Percentiles rank a stretch among this genome's conserved stretches.
phyloP scores from a whole-genome alignment of 2,329 filamentous ascomycete genomes.

The Fusarium algeriense region DNA sequence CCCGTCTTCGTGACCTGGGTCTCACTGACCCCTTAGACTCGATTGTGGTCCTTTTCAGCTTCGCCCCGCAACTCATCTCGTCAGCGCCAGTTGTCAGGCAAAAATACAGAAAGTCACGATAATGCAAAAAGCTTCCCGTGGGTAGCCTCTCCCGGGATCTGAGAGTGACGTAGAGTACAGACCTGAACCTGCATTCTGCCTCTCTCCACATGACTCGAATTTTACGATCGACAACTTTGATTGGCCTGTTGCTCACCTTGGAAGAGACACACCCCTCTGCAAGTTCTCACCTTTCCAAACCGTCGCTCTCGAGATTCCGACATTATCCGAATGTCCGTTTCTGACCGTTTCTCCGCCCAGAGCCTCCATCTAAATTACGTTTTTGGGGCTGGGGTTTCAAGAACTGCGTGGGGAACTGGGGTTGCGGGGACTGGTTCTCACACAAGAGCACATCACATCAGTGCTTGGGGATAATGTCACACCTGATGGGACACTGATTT shows the following conservation, averaged over 20 bases:
- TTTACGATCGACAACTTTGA: conserved; percentile 8
- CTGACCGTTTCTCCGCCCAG: conserved; percentile 38
- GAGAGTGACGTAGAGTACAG: conserved; percentile 42
- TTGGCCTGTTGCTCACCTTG: conserved; percentile 35
- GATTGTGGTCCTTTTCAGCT: conserved; percentile 2
- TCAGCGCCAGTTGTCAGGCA: conserved; percentile 25
- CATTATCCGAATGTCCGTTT: conserved; percentile 41
- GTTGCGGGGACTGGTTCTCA: conserved; percentile 21
- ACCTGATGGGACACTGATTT: conserved; percentile 17
- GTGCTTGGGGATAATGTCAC: conserved; percentile 18
- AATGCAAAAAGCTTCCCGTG: conserved; percentile 39
- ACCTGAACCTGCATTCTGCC: conserved; percentile 28
- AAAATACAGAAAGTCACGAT: conserved; percentile 39
- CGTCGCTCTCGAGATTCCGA: conserved; percentile 32
- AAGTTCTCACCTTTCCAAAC: conserved; percentile 24
- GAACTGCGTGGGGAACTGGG: conserved; percentile 37
- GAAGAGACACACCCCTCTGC: conserved; percentile 16
- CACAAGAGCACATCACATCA: neutral
- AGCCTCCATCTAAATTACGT: conserved; percentile 46
- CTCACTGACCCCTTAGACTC: conserved; percentile 13
- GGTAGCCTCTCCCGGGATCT: conserved; percentile 39
- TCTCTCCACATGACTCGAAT: conserved; percentile 26
- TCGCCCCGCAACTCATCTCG: conserved; percentile 23
- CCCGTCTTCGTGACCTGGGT: conserved; percentile 16
- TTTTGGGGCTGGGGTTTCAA: conserved; percentile 39